phyloP scores from a whole-genome alignment of 1,284 basidiomycete genomes.

The Austroboletus niveus region DNA sequence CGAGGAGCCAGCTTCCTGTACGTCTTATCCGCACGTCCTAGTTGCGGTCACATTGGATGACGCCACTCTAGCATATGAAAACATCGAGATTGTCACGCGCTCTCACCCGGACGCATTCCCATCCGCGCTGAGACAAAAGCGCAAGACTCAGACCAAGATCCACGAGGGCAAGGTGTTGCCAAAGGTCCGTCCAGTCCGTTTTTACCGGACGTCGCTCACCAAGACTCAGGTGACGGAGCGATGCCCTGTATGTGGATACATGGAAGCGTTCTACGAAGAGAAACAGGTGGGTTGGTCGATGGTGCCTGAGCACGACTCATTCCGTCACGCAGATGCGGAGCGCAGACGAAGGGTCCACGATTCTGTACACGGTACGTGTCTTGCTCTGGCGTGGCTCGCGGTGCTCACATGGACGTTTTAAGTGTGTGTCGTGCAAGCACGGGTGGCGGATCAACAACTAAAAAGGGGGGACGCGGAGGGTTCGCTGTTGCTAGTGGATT shows the following conservation, averaged over 20 bases:
- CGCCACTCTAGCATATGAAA: conserved; percentile 77
- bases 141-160: conserved; percentile 86
- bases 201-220: neutral
- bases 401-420: conserved; percentile 7
- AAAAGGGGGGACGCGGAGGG: conserved; percentile 3
- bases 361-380: conserved; percentile 68
- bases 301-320: neutral
- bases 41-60: no score
- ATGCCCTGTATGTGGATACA: conserved; percentile 87
- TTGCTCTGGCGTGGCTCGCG: neutral
- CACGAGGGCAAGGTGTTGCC: conserved; percentile 76
- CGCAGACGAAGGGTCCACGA: conserved; percentile 89
- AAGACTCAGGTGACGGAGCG: conserved; percentile 78
- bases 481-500: conserved; percentile 20
- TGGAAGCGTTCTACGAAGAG: conserved; percentile 77
- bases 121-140: conserved; percentile 81
- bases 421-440: conserved; percentile 72
- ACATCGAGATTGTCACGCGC: conserved; percentile 85
- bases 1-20: conserved; percentile 85
- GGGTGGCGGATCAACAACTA: conserved; percentile 80
- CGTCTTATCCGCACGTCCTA: conserved; percentile 25
- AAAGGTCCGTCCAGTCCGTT: conserved; percentile 43
- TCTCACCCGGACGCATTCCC: conserved; percentile 96
- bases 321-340: conserved; percentile 61
- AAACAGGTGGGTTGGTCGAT: conserved; percentile 54